Base-by-base conservation (phyloP, 768 basidiomycete genomes). In the Calocera viscosa region DNA sequence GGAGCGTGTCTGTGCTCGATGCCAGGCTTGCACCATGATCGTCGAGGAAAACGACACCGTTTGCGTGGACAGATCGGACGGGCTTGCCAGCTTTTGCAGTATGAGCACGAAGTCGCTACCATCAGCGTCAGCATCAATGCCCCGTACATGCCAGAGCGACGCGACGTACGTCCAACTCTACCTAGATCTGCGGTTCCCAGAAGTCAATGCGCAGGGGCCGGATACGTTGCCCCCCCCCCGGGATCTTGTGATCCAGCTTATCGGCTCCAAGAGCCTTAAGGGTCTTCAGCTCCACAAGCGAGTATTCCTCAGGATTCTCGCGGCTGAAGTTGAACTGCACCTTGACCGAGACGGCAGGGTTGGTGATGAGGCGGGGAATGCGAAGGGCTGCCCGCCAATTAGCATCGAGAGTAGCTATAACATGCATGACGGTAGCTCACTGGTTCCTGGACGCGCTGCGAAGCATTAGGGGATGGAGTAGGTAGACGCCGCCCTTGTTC, bases 321-420 rank as follows among this genome's bases (percentile, higher is more conserved):
- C 81, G 75, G 41, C 77, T 70, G 70, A 85, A 83, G 38, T 80
- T 77, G 74, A 86, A 86, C 24, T 84, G 84, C 67, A 80, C 76
- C 64, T 77, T 79, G 64, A 85, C 75, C 39, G 80, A 75, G 7
- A 85, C 84, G 2, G 85, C 84, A 65, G 86, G 85, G 69, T 87
- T 87, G 49, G 85, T 85, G 72, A 87, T 87, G 66, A 87, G 77
- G 68, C 85, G 78, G 28, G 82, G 83, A 22, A 79, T 74, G 28
- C 86, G 81, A 41, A 81, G 75, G n/a, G 70, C 82, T 76, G 43
- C 34, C 60, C 72, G 86, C 87, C 73, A 81, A 83, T 34, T 83
- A 82, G 12, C 16, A 7, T 82, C n/a, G n/a, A n/a, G 70, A 86
- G 86, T 69, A 85, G 73, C 84, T 86, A 86, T n/a, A n/a, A n/a